These are phyloP conservation scores for Silene latifolia DNA, from an alignment of 148 eudicot species.

Conservation along the genomic window DNA sequence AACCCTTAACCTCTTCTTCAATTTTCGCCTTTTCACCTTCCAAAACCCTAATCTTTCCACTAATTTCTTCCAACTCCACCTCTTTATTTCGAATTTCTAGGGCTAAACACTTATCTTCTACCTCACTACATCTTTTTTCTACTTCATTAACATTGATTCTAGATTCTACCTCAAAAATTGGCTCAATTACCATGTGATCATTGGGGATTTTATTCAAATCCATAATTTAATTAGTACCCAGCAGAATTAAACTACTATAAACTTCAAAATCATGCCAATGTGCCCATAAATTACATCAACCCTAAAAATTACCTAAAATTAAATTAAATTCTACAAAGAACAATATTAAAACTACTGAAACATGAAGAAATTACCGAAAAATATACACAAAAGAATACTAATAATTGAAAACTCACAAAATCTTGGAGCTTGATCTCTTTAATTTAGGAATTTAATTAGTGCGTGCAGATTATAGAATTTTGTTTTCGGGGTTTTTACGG, in stretches of 20 bases:
- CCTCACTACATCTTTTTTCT: constrained; percentile 22
- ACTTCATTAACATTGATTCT: constrained; percentile 21
- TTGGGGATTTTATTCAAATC: constrained; percentile 31
- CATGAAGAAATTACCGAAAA: neutral
- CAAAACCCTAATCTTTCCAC: constrained; percentile 30
- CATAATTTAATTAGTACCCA: constrained; percentile 17
- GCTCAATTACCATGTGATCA: constrained; percentile 8
- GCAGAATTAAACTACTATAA: neutral
- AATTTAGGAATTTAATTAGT: no score
- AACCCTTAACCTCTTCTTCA: constrained; percentile 37
- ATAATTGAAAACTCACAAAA: neutral
- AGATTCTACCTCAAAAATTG: neutral
- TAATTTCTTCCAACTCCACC: constrained; percentile 26
- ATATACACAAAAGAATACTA: neutral
- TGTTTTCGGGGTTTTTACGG: no score
- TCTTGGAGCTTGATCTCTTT: neutral
- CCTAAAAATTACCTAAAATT: neutral
- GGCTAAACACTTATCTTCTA: constrained; percentile 8
- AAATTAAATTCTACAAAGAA: no score
- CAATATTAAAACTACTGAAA: neutral
- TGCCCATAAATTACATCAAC: neutral
- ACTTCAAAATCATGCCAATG: neutral
- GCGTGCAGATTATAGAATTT: no score
- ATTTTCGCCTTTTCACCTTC: constrained; percentile 26
- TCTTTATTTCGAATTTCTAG: constrained; percentile 22